Percentiles rank a stretch among this genome's conserved stretches.
Evolutionary conservation across 495 filamentous ascomycete species (phyloP).

Genomic region (Neurospora africana): DNA sequence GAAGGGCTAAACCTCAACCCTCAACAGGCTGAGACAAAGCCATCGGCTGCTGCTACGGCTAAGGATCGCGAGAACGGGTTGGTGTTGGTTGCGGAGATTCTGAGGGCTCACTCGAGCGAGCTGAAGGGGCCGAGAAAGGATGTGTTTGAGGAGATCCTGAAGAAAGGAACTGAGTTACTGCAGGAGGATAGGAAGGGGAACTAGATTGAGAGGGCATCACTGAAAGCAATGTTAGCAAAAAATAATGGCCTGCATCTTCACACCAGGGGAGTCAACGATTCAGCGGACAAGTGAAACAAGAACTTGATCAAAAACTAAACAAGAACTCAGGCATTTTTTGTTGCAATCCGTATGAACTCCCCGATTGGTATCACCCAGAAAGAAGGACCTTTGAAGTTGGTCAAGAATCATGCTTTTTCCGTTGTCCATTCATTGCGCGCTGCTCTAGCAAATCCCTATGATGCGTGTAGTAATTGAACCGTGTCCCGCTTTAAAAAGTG

Average conservation of each 20-base stretch:
- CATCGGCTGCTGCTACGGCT: constrained; percentile 21
- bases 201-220: background rate
- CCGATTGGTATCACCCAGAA: constrained; percentile 2
- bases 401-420: constrained; percentile 28
- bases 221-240: background rate
- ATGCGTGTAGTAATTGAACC: constrained; percentile 23
- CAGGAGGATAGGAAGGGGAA: constrained; percentile 12
- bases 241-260: background rate
- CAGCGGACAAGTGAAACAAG: background rate
- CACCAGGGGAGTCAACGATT: background rate
- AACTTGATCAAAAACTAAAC: background rate
- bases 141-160: constrained; percentile 28
- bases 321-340: background rate
- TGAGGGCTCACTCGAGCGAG: constrained; percentile 36
- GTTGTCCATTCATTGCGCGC: constrained; percentile 26
- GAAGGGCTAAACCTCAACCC: constrained; percentile 22
- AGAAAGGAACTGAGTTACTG: constrained; percentile 24
- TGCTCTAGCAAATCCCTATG: constrained; percentile 30
- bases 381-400: constrained; percentile 1
- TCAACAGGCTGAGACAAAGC: constrained; percentile 24
- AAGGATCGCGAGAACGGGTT: constrained; percentile 55
- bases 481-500: constrained; percentile 10
- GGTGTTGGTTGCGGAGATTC: constrained; percentile 49
- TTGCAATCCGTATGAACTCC: constrained; percentile 11
- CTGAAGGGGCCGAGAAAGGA: constrained; percentile 23